Conservation (phyloP, 129 eudicot species). For the Centaurea solstitialis region DNA sequence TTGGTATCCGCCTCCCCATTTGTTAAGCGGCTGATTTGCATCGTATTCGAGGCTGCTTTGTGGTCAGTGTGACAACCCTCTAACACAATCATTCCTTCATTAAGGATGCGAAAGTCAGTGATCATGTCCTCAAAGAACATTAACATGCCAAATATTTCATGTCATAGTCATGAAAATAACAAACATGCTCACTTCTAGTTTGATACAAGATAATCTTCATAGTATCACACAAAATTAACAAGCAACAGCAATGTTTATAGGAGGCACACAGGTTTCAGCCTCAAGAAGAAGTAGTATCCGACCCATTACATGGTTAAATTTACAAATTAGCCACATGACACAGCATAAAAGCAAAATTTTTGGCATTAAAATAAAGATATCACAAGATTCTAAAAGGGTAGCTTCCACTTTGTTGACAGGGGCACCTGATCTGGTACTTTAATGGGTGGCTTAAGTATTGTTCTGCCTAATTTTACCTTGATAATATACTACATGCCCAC, state of each 20-base stretch:
- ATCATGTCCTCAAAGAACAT: constrained; percentile 6
- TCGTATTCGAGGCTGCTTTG: constrained; percentile 24
- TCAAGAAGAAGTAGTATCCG: not conserved
- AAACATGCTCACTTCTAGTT: not conserved
- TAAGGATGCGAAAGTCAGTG: constrained; percentile 18
- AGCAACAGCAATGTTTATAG: not conserved
- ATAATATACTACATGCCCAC: not conserved
- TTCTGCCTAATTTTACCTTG: not conserved
- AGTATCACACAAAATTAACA: not conserved
- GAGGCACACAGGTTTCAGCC: not conserved
- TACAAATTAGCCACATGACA: not conserved
- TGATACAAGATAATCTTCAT: not conserved
- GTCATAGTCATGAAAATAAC: not conserved
- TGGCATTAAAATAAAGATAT: not conserved
- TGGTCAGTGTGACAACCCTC: constrained; percentile 28
- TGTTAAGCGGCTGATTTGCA: constrained; percentile 26
- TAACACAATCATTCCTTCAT: constrained; percentile 50
- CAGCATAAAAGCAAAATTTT: not conserved
- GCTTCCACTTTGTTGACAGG: not conserved
- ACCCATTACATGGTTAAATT: not conserved
- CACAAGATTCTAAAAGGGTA: not conserved
- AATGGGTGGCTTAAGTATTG: not conserved
- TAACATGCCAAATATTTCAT: not conserved
- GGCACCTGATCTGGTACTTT: not conserved
- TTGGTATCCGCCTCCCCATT: constrained; percentile 34